A percentile compares a stretch with the other conserved stretches of the same genome.
phyloP scores from a whole-genome alignment of 2,329 filamentous ascomycete genomes.

The Aureobasidium musti region DNA sequence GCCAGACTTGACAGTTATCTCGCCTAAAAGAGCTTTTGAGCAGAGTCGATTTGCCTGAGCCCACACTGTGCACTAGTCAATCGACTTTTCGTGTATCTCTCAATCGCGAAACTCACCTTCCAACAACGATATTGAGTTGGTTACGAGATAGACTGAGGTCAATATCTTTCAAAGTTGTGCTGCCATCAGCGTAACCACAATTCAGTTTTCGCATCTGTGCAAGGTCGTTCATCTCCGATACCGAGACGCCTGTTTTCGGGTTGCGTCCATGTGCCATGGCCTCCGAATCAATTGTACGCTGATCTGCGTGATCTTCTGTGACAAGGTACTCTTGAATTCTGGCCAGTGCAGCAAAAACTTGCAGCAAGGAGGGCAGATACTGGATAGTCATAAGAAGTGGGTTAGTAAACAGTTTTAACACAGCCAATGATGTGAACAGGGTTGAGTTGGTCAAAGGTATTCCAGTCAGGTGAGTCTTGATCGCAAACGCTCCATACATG shows the following conservation, averaged over 20 bases:
- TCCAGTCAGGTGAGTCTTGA: slow-evolving; percentile 33
- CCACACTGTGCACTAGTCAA: slow-evolving; percentile 29
- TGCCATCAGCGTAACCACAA: slow-evolving; percentile 30
- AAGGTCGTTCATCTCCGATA: not conserved
- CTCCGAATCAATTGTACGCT: slow-evolving; percentile 10
- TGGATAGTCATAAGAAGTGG: slow-evolving; percentile 35
- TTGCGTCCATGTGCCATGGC: slow-evolving; percentile 2
- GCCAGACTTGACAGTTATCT: slow-evolving; percentile 27
- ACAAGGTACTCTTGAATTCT: slow-evolving; percentile 35
- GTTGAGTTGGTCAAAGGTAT: slow-evolving; percentile 33
- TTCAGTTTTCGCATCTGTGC: not conserved
- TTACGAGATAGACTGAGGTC: slow-evolving; percentile 26
- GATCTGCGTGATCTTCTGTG: slow-evolving; percentile 28
- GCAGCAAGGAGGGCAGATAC: slow-evolving; percentile 32
- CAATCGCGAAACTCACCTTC: slow-evolving; percentile 10
- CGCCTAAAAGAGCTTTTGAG: slow-evolving; percentile 31
- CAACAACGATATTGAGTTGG: slow-evolving; percentile 34
- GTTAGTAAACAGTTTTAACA: slow-evolving; percentile 37
- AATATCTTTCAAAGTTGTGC: slow-evolving; percentile 27
- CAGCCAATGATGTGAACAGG: slow-evolving; percentile 38
- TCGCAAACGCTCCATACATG: slow-evolving; percentile 35
- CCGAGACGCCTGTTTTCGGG: not conserved
- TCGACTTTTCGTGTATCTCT: too few relatives aligned
- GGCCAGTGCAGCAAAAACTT: slow-evolving; percentile 34
- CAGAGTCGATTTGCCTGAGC: slow-evolving; percentile 33